These are phyloP conservation scores for Rosa persica DNA, from an alignment of 306 rosid species.

Conservation along the genomic window DNA sequence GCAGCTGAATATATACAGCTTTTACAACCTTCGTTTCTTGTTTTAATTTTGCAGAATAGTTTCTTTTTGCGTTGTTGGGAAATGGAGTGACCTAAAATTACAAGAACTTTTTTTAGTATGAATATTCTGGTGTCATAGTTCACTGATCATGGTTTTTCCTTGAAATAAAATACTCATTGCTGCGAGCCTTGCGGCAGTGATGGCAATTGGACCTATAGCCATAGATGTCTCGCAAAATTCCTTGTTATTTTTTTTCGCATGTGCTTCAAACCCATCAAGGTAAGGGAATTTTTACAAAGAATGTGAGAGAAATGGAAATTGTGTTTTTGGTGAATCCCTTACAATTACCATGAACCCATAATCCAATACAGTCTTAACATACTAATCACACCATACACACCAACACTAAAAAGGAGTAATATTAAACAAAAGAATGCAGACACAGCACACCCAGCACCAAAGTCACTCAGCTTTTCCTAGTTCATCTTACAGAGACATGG, in stretches of 20 bases:
- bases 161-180: neutral
- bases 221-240: neutral
- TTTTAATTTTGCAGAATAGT: conserved; percentile 31
- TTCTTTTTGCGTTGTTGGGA: conserved; percentile 20
- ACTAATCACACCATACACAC: conserved; percentile 36
- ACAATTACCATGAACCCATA: conserved; percentile 21
- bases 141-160: conserved; percentile 1
- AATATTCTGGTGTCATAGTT: neutral
- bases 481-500: conserved; percentile 46
- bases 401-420: neutral
- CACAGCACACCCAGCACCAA: conserved; percentile 16
- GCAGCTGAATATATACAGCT: conserved; percentile 37
- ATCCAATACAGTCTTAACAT: conserved; percentile 17
- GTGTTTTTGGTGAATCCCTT: neutral
- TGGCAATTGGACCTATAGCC: neutral
- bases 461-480: neutral
- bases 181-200: neutral
- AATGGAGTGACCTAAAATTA: conserved; percentile 24
- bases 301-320: neutral
- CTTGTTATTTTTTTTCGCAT: neutral
- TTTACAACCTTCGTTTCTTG: conserved; percentile 27
- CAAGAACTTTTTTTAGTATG: neutral
- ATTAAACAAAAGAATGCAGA: neutral
- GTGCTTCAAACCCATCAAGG: neutral
- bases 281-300: neutral